Conservation (phyloP, 257 asterid species). For the Nicotiana knightiana region DNA sequence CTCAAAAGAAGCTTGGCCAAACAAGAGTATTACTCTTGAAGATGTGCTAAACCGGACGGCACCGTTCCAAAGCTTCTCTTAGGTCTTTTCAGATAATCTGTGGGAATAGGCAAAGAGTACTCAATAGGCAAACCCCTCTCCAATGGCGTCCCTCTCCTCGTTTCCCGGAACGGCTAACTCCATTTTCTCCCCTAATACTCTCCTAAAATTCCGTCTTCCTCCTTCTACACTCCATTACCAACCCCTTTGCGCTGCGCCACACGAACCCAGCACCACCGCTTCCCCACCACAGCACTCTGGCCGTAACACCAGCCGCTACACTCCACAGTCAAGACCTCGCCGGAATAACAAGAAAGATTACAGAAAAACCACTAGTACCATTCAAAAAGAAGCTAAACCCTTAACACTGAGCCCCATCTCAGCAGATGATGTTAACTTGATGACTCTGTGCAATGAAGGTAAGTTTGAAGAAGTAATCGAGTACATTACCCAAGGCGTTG, state of each 20-base stretch:
- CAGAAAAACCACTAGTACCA: conserved; percentile 3
- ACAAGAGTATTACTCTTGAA: no score
- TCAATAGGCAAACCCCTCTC: not conserved
- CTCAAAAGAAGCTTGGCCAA: no score
- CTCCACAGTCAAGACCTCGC: conserved; percentile 11
- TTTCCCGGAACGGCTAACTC: conserved; percentile 18
- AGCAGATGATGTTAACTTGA: conserved; percentile 11
- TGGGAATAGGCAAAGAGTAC: not conserved
- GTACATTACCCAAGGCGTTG: conserved; percentile 21
- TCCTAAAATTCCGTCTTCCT: conserved; percentile 5
- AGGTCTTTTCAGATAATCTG: not conserved
- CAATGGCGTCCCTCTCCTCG: conserved; percentile 25
- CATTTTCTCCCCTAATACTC: conserved; percentile 14
- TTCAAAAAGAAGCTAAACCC: not conserved
- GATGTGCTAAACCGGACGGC: not conserved
- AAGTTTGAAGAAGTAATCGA: conserved; percentile 30
- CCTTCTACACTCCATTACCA: not conserved
- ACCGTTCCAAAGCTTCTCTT: not conserved
- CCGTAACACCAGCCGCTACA: not conserved
- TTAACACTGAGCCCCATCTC: not conserved
- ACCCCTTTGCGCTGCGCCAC: conserved; percentile 13
- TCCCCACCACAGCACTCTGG: not conserved
- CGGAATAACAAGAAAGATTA: conserved; percentile 4
- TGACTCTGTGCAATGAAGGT: conserved; percentile 26
- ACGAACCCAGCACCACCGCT: conserved; percentile 12